Conservation (phyloP, 1,284 basidiomycete species). For the Apiotrichum akiyoshidainum region DNA sequence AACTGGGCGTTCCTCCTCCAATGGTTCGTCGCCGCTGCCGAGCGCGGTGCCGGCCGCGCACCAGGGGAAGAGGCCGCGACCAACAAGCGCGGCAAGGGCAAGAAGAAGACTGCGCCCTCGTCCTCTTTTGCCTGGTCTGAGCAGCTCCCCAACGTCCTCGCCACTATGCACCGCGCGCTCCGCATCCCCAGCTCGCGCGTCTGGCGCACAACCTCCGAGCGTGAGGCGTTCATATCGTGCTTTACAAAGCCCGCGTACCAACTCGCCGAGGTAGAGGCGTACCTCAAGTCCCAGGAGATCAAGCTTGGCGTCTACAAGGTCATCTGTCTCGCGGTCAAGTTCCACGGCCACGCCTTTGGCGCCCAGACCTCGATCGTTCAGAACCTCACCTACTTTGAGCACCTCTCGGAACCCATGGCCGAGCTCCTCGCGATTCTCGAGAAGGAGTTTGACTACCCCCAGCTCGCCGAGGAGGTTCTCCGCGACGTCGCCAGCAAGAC, state of each 20-base stretch:
- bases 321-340: slow-evolving; percentile 87
- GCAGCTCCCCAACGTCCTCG: slow-evolving; percentile 67
- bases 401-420: slow-evolving; percentile 89
- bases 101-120: slow-evolving; percentile 53
- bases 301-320: slow-evolving; percentile 77
- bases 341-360: slow-evolving; percentile 76
- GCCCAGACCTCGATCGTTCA: slow-evolving; percentile 90
- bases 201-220: slow-evolving; percentile 80
- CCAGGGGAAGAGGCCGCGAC: slow-evolving; percentile 19
- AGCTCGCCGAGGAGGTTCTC: slow-evolving; percentile 85
- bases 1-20: slow-evolving; percentile 81
- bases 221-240: slow-evolving; percentile 78
- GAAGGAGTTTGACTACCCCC: slow-evolving; percentile 82
- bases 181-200: slow-evolving; percentile 72
- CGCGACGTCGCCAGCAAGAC: slow-evolving; percentile 51
- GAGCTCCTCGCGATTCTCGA: slow-evolving; percentile 77
- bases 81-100: slow-evolving; percentile 46
- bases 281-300: slow-evolving; percentile 77
- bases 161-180: slow-evolving; percentile 68
- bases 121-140: slow-evolving; percentile 70
- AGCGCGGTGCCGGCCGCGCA: slow-evolving; percentile 62
- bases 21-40: slow-evolving; percentile 76
- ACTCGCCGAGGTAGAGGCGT: slow-evolving; percentile 77
- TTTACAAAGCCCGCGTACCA: slow-evolving; percentile 82
- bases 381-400: slow-evolving; percentile 88